Evolutionary conservation across 371 early-diverging fungal genomes (phyloP).

Genomic region (Parasitella parasitica): DNA sequence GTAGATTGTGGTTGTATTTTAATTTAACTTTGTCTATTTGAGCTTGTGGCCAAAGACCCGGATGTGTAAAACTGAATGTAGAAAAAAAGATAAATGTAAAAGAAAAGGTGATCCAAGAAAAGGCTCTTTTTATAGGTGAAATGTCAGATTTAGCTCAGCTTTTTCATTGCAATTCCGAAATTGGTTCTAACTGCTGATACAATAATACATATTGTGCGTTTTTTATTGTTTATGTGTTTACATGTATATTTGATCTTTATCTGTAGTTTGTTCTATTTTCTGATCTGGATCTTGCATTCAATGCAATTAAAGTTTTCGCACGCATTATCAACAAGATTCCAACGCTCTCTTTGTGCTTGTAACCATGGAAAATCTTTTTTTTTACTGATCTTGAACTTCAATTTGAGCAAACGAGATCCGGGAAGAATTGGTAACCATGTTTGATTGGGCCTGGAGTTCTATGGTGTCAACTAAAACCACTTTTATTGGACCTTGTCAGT

Average conservation of each 20-base stretch:
- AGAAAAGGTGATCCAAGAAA: background rate
- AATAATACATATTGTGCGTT: too few relatives aligned
- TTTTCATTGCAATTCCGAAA: background rate
- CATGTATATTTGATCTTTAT: background rate
- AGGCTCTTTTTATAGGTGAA: constrained; percentile 1
- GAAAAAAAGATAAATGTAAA: background rate
- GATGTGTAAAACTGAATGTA: constrained; percentile 18
- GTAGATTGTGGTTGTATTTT: constrained; percentile 3
- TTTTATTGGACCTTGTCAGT: constrained; percentile 1
- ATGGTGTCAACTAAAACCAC: constrained; percentile 5
- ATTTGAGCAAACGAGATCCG: background rate
- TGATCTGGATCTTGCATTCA: background rate
- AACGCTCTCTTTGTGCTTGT: background rate
- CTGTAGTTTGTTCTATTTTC: background rate
- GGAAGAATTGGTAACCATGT: background rate
- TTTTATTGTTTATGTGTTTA: too few relatives aligned
- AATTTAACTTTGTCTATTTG: constrained; percentile 8
- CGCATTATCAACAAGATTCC: background rate
- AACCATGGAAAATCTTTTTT: background rate
- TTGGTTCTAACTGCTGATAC: too few relatives aligned
- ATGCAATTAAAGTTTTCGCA: background rate
- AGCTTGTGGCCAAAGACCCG: constrained; percentile 49
- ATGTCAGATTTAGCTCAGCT: background rate
- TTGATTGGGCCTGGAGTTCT: background rate
- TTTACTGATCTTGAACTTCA: constrained; percentile 1